A percentile compares a stretch with the other conserved stretches of the same genome.
phyloP scores from a whole-genome alignment of 2,329 filamentous ascomycete genomes.

The Waltergamsia citrina region DNA sequence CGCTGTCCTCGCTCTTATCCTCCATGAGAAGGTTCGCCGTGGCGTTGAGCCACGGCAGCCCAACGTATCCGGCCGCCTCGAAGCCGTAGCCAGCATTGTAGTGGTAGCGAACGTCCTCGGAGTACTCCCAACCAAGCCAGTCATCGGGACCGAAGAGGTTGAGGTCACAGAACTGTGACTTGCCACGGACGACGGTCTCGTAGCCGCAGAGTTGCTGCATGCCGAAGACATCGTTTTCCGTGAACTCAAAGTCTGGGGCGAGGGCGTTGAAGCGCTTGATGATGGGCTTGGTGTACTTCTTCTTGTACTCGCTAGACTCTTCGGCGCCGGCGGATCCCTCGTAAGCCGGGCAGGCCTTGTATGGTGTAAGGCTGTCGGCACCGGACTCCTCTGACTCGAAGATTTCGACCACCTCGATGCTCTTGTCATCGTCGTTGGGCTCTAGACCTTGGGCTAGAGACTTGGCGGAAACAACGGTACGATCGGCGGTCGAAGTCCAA shows the following conservation, averaged over 20 bases:
- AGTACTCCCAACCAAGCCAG: conserved; percentile 59
- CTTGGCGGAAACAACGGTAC: conserved; percentile 48
- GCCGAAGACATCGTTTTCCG: conserved; percentile 49
- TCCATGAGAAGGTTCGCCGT: conserved; percentile 40
- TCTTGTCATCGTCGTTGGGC: conserved; percentile 36
- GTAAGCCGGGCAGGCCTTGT: conserved; percentile 56
- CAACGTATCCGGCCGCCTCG: conserved; percentile 44
- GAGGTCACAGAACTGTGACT: conserved; percentile 51
- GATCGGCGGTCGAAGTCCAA: conserved; percentile 54
- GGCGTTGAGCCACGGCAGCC: conserved; percentile 58
- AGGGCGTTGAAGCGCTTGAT: conserved; percentile 43
- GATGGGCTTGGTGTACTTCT: conserved; percentile 51
- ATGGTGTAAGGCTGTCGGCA: conserved; percentile 52
- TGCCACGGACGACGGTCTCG: conserved; percentile 53
- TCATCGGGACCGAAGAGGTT: conserved; percentile 50
- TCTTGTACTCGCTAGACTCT: conserved; percentile 37
- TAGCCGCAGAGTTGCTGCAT: conserved; percentile 60
- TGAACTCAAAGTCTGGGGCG: conserved; percentile 53
- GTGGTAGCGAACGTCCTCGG: conserved; percentile 53
- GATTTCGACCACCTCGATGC: conserved; percentile 44
- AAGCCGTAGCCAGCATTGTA: conserved; percentile 60
- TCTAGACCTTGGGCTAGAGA: conserved; percentile 49
- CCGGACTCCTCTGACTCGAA: conserved; percentile 47
- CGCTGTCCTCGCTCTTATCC: conserved; percentile 13
- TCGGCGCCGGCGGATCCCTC: conserved; percentile 46